Conservation (phyloP, 2,329 filamentous ascomycete species). For the Dothiorella sarmentorum region DNA sequence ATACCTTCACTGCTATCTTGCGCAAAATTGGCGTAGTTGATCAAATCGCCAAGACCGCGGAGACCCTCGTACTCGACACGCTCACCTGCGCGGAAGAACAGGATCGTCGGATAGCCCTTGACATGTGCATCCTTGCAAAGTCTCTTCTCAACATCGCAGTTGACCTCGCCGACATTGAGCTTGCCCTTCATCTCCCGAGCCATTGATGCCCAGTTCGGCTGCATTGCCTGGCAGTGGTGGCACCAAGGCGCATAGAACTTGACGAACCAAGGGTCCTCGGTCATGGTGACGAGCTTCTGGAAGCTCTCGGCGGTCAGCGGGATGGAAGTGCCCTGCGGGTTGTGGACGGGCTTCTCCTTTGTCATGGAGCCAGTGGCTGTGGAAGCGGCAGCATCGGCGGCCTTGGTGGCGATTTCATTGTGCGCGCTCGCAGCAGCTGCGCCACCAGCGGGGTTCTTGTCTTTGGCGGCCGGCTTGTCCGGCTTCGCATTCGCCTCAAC, state of each 20-base stretch:
- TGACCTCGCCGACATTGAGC: constrained; percentile 92
- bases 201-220: constrained; percentile 84
- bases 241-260: constrained; percentile 99
- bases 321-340: constrained; percentile 71
- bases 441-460: constrained; percentile 34
- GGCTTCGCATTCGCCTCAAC: constrained; percentile 41
- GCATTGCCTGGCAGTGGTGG: constrained; percentile 89
- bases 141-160: constrained; percentile 80
- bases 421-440: constrained; percentile 28
- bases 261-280: constrained; percentile 92
- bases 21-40: constrained; percentile 82
- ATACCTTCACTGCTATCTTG: constrained; percentile 74
- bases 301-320: constrained; percentile 80
- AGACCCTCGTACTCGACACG: constrained; percentile 90
- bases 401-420: constrained; percentile 23
- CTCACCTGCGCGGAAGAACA: constrained; percentile 90
- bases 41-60: constrained; percentile 84
- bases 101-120: constrained; percentile 78
- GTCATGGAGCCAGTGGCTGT: constrained; percentile 44
- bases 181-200: constrained; percentile 86
- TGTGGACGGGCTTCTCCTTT: constrained; percentile 53
- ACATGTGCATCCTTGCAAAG: constrained; percentile 91
- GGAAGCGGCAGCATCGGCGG: constrained; percentile 28
- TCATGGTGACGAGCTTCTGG: constrained; percentile 78
- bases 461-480: constrained; percentile 36